Evolutionary conservation across 2,329 filamentous ascomycete genomes (phyloP).

Genomic region (Trichoderma polysporum): DNA sequence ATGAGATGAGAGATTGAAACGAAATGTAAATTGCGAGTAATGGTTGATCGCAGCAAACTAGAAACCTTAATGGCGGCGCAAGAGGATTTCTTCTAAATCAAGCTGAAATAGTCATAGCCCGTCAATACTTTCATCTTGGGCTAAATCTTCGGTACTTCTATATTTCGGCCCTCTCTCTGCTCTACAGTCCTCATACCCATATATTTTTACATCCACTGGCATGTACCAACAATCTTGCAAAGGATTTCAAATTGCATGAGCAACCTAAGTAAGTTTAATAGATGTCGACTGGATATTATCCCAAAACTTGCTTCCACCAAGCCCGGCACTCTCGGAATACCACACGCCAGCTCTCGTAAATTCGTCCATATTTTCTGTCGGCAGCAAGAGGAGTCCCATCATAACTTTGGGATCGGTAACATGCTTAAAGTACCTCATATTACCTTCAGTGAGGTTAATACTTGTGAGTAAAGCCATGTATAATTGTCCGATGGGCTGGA

Average conservation of each 20-base stretch:
- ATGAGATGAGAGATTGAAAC: background rate
- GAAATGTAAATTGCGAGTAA: background rate
- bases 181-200: no score
- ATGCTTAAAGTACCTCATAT: background rate
- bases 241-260: no score
- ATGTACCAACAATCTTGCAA: no score
- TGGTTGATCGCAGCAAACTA: no score
- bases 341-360: background rate
- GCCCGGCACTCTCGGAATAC: background rate
- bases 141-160: no score
- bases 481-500: background rate
- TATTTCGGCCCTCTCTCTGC: no score
- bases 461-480: background rate
- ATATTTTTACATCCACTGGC: no score
- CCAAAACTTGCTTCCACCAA: background rate
- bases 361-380: background rate
- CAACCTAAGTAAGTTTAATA: background rate
- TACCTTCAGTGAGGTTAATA: background rate
- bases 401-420: background rate
- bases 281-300: background rate
- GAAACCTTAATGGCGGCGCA: no score
- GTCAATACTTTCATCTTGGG: no score
- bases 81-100: no score
- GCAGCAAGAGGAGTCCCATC: background rate
- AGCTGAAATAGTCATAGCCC: no score